Evolutionary conservation across 148 eudicot species (phyloP), one percentile per base, ranked within the genome.

Genomic region (Nepenthes mirabilis): DNA sequence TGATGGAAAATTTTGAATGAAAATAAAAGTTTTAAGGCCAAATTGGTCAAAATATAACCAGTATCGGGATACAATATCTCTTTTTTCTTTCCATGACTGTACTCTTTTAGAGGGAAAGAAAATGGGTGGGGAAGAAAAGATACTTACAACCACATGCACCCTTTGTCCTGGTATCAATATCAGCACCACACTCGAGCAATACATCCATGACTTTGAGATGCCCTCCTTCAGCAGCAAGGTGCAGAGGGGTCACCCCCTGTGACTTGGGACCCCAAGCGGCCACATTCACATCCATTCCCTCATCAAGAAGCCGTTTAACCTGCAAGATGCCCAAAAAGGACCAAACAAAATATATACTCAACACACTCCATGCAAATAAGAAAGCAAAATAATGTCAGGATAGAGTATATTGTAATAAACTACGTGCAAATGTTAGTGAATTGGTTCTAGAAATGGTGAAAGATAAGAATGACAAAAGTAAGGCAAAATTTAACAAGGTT

Each of bases 221-320:
- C 52, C 95, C 97, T 36, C 95, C 96, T 74, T 89, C 79, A 54
- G 99, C 97, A 72, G 99, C 99, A 68, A 93, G 99, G 77, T 93
- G 99, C 63, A 93, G 97, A 61, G 99, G 99, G 14, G 99, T 93
- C 33, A 93, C 75, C 52, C 99, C 97, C 33, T 82, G 91, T 43
- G 87, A 75, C 71, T 86, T 93, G 61, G 87, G 82, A 36, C 99
- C 91, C 86, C 82, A 76, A 2, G 95, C 97, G 69, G 87, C 80
- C 57, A 82, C 80, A 65, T 93, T 93, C 52, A 81, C 87, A 72
- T 93, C 95, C 81, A 86, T 78, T 45, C 99, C 99, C 66, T 89
- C 84, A 40, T 82, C 59, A 34, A 93, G 91, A 61, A 93, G 80
- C 37, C 90, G 83, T 65, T 72, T 89, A 3, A 93, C 99, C 99